Percentiles rank a stretch among this genome's conserved stretches.
Conservation (phyloP, 2,329 filamentous ascomycete genomes). For the Nothophoma quercina region DNA sequence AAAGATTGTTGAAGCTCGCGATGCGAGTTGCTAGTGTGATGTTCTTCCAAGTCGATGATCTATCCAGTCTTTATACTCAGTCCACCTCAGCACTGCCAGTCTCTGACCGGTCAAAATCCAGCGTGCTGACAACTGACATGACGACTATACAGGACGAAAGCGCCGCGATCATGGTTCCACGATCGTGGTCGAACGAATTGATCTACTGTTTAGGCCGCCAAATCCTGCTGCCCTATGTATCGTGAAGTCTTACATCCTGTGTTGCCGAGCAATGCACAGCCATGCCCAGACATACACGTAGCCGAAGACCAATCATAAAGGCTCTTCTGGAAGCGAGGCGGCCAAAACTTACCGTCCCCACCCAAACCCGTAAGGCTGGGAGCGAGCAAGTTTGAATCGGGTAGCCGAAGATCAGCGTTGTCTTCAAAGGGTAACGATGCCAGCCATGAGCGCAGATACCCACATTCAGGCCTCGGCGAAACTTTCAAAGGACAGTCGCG, state of each 20-base stretch:
- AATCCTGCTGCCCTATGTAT: conserved; percentile 6
- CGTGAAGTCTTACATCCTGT: background rate
- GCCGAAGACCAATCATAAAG: conserved; percentile 12
- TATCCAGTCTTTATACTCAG: conserved; percentile 19
- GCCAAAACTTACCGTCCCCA: conserved; percentile 30
- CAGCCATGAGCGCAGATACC: background rate
- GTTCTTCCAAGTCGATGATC: background rate
- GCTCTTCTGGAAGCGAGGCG: conserved; percentile 12
- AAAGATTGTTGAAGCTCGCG: background rate
- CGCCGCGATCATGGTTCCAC: background rate
- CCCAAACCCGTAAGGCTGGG: background rate
- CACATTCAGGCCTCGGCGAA: too few relatives aligned
- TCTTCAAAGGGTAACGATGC: background rate
- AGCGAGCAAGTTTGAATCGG: background rate
- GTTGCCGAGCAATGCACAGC: conserved; percentile 16
- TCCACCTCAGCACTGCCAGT: background rate
- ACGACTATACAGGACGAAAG: conserved; percentile 17
- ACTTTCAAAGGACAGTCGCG: too few relatives aligned
- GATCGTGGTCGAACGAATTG: background rate
- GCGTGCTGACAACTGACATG: conserved; percentile 12
- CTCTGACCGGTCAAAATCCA: conserved; percentile 1
- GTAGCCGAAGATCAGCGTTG: background rate
- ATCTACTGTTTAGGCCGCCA: conserved; percentile 4
- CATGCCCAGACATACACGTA: conserved; percentile 4
- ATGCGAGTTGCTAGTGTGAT: conserved; percentile 6